A percentile compares a stretch with the other conserved stretches of the same genome.
phyloP scores from a whole-genome alignment of 345 rosid genomes.

The Nasturtium officinale region DNA sequence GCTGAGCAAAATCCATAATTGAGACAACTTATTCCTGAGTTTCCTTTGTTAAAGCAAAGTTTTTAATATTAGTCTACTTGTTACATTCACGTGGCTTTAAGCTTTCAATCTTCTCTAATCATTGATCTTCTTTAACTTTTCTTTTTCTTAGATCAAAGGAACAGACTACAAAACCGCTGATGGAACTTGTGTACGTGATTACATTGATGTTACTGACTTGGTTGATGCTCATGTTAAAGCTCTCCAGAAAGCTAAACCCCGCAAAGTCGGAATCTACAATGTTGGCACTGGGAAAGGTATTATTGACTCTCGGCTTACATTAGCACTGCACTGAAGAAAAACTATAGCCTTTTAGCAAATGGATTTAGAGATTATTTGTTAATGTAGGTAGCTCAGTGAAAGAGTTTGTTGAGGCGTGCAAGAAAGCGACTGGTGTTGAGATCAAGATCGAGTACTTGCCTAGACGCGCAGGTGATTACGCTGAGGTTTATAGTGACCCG shows the following conservation, averaged over 20 bases:
- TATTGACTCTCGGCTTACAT: not conserved
- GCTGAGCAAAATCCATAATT: constrained; percentile 39
- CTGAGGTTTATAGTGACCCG: constrained; percentile 65
- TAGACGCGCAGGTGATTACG: constrained; percentile 66
- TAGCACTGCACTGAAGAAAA: not conserved
- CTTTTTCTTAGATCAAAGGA: constrained; percentile 53
- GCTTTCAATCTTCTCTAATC: constrained; percentile 21
- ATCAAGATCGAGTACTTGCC: constrained; percentile 58
- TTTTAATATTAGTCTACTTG: constrained; percentile 22
- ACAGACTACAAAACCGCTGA: constrained; percentile 63
- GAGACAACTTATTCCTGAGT: constrained; percentile 29
- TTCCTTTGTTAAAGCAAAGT: constrained; percentile 21
- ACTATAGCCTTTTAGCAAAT: not conserved
- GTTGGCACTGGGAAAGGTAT: constrained; percentile 65
- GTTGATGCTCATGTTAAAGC: constrained; percentile 72
- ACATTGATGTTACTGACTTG: constrained; percentile 65
- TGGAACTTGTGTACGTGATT: constrained; percentile 63
- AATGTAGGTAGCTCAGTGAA: constrained; percentile 64
- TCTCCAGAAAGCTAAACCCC: constrained; percentile 53
- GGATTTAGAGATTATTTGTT: not conserved
- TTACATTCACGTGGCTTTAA: constrained; percentile 34
- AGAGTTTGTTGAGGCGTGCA: constrained; percentile 68
- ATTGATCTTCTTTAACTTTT: constrained; percentile 26
- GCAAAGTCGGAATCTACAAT: constrained; percentile 62
- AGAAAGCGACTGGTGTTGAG: constrained; percentile 60